Evolutionary conservation across 2,329 filamentous ascomycete species (phyloP).

Genomic region (Aureobasidium leucospermi): DNA sequence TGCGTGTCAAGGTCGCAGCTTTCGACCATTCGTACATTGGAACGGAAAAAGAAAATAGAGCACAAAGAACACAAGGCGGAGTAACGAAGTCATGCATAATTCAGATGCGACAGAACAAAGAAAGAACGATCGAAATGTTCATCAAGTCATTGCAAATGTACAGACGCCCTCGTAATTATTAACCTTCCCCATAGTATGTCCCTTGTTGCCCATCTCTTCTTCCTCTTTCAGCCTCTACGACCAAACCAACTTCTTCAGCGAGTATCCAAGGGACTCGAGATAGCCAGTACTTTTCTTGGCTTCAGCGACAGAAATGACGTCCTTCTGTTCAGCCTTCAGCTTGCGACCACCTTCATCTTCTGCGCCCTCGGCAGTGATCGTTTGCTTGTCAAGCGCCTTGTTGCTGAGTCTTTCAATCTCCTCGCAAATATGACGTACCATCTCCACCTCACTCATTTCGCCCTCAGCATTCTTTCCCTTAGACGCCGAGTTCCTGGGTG

Average conservation of each 20-base stretch:
- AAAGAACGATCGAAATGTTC: neutral
- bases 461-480: conserved; percentile 21
- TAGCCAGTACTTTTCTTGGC: conserved; percentile 81
- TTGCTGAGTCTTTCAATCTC: conserved; percentile 64
- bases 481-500: conserved; percentile 37
- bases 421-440: conserved; percentile 59
- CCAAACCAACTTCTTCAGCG: conserved; percentile 92
- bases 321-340: conserved; percentile 46
- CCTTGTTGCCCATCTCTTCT: neutral
- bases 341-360: conserved; percentile 10
- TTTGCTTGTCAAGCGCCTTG: conserved; percentile 23
- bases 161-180: neutral
- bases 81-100: too few species aligned
- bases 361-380: conserved; percentile 16
- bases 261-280: conserved; percentile 80
- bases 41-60: too few species aligned
- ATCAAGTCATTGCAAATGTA: neutral
- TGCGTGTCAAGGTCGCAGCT: too few species aligned
- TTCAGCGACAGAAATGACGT: conserved; percentile 77
- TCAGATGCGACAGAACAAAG: neutral
- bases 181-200: neutral
- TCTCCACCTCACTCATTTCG: conserved; percentile 42
- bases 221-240: conserved; percentile 28
- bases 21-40: too few species aligned
- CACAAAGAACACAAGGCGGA: too few species aligned